A percentile compares a stretch with the other conserved stretches of the same genome.
Evolutionary conservation across 768 basidiomycete species (phyloP).

Genomic region (Cyclocybe aegerita): DNA sequence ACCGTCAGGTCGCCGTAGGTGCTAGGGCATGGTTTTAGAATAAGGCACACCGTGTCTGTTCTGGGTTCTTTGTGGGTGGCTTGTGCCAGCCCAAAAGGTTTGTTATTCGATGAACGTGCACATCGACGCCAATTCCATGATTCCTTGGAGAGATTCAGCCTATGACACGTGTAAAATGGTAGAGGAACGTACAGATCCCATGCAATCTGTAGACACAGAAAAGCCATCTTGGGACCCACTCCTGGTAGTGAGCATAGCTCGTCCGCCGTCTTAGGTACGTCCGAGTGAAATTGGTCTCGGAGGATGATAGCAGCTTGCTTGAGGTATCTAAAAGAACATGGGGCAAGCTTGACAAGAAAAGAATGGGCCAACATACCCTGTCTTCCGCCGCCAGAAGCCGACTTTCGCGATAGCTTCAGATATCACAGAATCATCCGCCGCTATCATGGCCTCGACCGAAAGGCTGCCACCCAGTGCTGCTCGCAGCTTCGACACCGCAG

Average conservation of each 20-base stretch:
- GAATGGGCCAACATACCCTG: slow-evolving; percentile 49
- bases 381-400: slow-evolving; percentile 91
- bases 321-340: slow-evolving; percentile 52
- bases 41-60: slow-evolving; percentile 71
- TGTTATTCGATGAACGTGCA: slow-evolving; percentile 94
- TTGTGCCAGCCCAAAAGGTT: slow-evolving; percentile 93
- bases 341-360: not conserved
- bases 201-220: slow-evolving; percentile 77
- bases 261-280: slow-evolving; percentile 87
- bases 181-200: slow-evolving; percentile 68
- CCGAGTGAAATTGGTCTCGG: slow-evolving; percentile 71
- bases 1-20: not conserved
- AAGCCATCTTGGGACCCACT: slow-evolving; percentile 97
- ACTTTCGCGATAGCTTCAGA: slow-evolving; percentile 82
- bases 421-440: slow-evolving; percentile 61
- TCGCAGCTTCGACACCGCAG: slow-evolving; percentile 76
- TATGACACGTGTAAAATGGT: not conserved
- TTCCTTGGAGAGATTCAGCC: slow-evolving; percentile 47
- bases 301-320: slow-evolving; percentile 71
- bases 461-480: slow-evolving; percentile 75
- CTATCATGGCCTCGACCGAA: slow-evolving; percentile 66
- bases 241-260: slow-evolving; percentile 86
- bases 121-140: slow-evolving; percentile 91
- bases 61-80: slow-evolving; percentile 79
- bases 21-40: not conserved